Evolutionary conservation across 306 rosid genomes (phyloP).

Genomic region (Fragaria nilgerrensis): DNA sequence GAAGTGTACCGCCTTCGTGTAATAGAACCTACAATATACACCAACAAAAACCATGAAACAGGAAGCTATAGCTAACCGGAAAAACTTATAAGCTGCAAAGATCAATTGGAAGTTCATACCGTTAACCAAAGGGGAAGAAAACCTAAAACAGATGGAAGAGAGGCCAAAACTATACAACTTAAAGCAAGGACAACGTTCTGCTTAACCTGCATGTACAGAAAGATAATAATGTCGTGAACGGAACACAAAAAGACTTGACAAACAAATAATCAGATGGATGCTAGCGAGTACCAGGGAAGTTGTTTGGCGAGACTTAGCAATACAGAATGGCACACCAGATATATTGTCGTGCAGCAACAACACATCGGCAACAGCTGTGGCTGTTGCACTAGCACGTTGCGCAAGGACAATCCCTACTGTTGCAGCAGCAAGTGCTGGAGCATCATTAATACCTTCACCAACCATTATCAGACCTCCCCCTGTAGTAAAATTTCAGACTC

Average conservation of each 20-base stretch:
- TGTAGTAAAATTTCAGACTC: constrained; percentile 23
- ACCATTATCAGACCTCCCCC: constrained; percentile 98
- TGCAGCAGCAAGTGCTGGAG: constrained; percentile 99
- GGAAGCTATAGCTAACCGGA: background rate
- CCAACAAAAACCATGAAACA: constrained; percentile 9
- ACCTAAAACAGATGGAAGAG: constrained; percentile 95
- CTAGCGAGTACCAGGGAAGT: constrained; percentile 66
- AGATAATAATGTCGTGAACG: background rate
- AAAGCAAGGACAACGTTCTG: constrained; percentile 92
- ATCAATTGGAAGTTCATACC: constrained; percentile 34
- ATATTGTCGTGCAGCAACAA: constrained; percentile 79
- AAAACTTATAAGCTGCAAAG: background rate
- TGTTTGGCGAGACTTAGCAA: constrained; percentile 95
- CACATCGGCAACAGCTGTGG: constrained; percentile 91
- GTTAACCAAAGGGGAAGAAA: constrained; percentile 92
- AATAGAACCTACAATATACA: constrained; percentile 75
- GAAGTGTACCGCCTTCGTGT: constrained; percentile 95
- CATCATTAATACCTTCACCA: constrained; percentile 97
- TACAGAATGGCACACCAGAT: constrained; percentile 86
- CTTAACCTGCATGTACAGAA: constrained; percentile 61
- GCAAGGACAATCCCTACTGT: constrained; percentile 97
- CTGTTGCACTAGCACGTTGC: constrained; percentile 96
- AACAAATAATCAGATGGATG: background rate
- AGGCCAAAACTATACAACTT: constrained; percentile 69
- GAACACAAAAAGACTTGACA: background rate